Base-by-base conservation (phyloP, 2,329 filamentous ascomycete species). In the Epichloe aotearoae region DNA sequence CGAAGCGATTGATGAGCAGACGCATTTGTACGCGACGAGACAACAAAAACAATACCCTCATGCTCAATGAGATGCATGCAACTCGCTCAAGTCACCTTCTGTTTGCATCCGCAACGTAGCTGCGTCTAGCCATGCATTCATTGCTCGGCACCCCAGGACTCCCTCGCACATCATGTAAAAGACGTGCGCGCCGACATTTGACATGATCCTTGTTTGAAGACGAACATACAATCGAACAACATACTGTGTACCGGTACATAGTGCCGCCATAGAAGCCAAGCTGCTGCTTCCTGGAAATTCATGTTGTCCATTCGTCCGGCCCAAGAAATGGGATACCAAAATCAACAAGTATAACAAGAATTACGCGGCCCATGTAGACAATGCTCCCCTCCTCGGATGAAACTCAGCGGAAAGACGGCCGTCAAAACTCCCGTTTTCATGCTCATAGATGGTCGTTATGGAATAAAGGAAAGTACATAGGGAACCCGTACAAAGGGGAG, bases 381-480 rank as follows among this genome's bases (percentile, higher is more conserved):
- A 46, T 46, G 44, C 23, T 30, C 36, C 36, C 10, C 30, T 17
- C 30, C 37, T 42, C 38, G 30, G 30, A 20, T 14, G 17, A 23
- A 40, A 36, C 36, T 5, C 19, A 47, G 34, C 7, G 33, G 15
- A 5, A 5, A 41, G 37, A 42, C n/a, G 26, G 8, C 19, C 50
- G 15, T 15, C 8, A 12, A 38, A 52, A 49, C 50, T 46, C 50
- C 50, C 26, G n/a, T 49, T 44, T 23, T 48, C 46, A 52, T 52
- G 50, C 50, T 46, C 50, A 42, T 48, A 49, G 38, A 48, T 49
- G 7, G 50, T 52, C 50, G 36, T 52, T 52, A 49, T 30, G 23
- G 15, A 36, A 33, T 26, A 49, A 52, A 42, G 26, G 36, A 48
- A 47, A 44, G 17, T 26, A 38, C 26, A 40, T 34, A 49, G 17